Conservation (phyloP, 345 rosid genomes). For the Bruguiera sexangula region DNA sequence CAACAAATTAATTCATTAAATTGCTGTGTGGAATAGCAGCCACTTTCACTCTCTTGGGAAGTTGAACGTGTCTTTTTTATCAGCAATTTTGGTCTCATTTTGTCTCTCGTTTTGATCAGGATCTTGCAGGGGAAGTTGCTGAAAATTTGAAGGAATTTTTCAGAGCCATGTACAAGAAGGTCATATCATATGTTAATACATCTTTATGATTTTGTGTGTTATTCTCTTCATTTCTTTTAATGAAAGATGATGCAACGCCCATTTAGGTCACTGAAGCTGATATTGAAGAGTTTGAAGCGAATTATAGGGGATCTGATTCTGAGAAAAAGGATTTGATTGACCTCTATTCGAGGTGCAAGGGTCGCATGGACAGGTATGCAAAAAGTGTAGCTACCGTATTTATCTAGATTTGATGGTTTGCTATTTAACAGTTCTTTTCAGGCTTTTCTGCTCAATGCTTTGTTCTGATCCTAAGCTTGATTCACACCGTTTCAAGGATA, state of each 20-base stretch:
- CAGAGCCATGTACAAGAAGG: constrained; percentile 76
- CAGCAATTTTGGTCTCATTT: neutral
- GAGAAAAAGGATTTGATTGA: constrained; percentile 87
- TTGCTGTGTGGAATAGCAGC: neutral
- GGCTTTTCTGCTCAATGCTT: constrained; percentile 88
- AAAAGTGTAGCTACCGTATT: constrained; percentile 27
- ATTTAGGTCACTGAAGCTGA: constrained; percentile 64
- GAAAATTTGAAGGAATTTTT: constrained; percentile 70
- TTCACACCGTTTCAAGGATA: constrained; percentile 82
- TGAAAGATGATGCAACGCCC: neutral
- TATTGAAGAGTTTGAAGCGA: constrained; percentile 87
- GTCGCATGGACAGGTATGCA: constrained; percentile 76
- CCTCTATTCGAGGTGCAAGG: constrained; percentile 58
- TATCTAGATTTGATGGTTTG: neutral
- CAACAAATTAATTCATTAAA: neutral
- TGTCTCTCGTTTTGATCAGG: constrained; percentile 45
- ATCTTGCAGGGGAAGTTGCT: constrained; percentile 70
- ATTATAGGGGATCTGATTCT: constrained; percentile 87
- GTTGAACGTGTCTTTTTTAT: neutral
- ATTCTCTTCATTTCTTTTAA: neutral
- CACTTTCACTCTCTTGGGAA: neutral
- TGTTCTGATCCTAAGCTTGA: constrained; percentile 89
- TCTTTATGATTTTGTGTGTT: neutral
- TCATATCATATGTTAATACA: constrained; percentile 13
- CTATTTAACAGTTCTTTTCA: neutral